These are phyloP conservation scores for Cercospora sp. DNA, from an alignment of 2,329 filamentous ascomycete species.

Conservation along the genomic window DNA sequence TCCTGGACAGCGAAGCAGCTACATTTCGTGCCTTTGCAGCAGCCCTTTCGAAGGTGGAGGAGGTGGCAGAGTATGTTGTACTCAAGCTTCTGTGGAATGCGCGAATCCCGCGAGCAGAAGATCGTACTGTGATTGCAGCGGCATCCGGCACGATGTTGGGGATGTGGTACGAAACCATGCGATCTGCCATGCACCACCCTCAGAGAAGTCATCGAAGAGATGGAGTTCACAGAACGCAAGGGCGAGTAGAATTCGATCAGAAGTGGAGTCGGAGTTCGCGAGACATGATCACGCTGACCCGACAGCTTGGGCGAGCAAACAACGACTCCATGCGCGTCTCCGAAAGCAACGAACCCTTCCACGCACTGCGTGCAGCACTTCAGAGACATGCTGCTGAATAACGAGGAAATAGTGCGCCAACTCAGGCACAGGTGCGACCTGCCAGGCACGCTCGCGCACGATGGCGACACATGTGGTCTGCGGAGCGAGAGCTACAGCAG, in stretches of 20 bases:
- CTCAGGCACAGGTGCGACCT: not conserved
- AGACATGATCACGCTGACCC: not conserved
- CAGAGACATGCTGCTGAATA: not conserved
- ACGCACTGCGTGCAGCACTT: not conserved
- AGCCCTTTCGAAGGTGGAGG: not conserved
- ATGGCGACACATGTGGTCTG: not conserved
- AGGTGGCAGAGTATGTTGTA: not conserved
- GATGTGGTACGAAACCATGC: not conserved
- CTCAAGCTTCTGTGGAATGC: not conserved
- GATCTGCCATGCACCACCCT: not conserved
- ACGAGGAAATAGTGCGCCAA: not conserved
- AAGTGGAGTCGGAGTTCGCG: slow-evolving; percentile 1
- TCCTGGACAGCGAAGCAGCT: not conserved
- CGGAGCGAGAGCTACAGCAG: not conserved
- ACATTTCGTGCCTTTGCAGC: not conserved
- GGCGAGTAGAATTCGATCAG: not conserved
- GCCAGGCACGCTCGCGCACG: not conserved
- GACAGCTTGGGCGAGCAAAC: slow-evolving; percentile 1
- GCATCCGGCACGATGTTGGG: not conserved
- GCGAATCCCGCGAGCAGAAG: not conserved
- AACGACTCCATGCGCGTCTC: not conserved
- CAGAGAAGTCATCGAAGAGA: not conserved
- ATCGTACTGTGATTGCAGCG: not conserved
- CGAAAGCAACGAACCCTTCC: not conserved
- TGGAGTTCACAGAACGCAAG: not conserved